Conservation (phyloP, 148 eudicot genomes). For the Gaultheria prostrata region DNA sequence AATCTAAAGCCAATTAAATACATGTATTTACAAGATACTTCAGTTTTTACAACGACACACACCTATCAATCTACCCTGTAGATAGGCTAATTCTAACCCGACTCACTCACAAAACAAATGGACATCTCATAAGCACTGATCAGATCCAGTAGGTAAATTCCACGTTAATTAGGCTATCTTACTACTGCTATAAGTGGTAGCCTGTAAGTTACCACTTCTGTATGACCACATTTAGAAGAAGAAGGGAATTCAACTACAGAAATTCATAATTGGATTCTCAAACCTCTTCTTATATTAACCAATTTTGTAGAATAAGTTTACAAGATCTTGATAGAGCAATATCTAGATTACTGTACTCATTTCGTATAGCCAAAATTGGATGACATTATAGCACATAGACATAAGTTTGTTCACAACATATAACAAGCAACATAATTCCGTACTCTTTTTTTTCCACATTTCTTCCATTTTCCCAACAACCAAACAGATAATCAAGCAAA, state of each 20-base stretch:
- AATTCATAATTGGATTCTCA: not conserved
- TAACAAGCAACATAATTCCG: not conserved
- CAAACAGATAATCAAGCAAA: not conserved
- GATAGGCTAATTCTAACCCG: not conserved
- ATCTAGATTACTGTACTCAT: not conserved
- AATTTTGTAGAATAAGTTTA: not conserved
- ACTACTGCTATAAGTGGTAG: not conserved
- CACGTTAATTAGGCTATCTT: not conserved
- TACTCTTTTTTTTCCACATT: not conserved
- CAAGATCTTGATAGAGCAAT: not conserved
- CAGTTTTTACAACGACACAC: not conserved
- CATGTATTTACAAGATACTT: not conserved
- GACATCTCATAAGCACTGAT: not conserved
- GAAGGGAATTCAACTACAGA: not conserved
- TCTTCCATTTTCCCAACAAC: not conserved
- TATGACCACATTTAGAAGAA: not conserved
- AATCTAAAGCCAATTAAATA: not conserved
- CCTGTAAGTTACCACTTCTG: not conserved
- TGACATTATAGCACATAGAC: not conserved
- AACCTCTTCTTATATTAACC: not conserved
- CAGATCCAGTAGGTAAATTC: not conserved
- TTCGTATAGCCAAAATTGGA: not conserved
- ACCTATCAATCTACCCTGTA: not conserved
- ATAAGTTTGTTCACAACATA: not conserved
- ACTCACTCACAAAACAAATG: not conserved